Conservation (phyloP, 2,329 filamentous ascomycete genomes). For the Exophiala lecanii-corni region DNA sequence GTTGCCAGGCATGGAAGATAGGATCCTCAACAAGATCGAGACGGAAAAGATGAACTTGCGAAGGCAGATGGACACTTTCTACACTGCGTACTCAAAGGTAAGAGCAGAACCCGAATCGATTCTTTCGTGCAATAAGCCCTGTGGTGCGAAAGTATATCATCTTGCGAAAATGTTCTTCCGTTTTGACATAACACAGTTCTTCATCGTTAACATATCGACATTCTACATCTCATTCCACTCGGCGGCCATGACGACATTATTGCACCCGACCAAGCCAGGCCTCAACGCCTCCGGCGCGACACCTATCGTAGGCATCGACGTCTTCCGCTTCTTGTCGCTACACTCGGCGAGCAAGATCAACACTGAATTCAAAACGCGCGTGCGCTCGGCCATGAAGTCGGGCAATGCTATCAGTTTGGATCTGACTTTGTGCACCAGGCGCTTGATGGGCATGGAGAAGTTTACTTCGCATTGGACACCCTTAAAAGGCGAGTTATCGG, state of each 20-base stretch:
- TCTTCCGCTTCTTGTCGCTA: slow-evolving; percentile 53
- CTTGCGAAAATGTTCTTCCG: too few relatives aligned
- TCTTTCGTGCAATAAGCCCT: too few relatives aligned
- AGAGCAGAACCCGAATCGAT: neutral
- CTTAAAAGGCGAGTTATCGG: slow-evolving; percentile 37
- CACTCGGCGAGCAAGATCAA: slow-evolving; percentile 40
- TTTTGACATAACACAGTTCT: too few relatives aligned
- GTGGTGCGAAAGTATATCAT: too few relatives aligned
- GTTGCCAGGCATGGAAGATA: slow-evolving; percentile 40
- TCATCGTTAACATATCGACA: slow-evolving; percentile 35
- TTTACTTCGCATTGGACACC: slow-evolving; percentile 43
- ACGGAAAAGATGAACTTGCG: slow-evolving; percentile 31
- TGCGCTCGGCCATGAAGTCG: slow-evolving; percentile 36
- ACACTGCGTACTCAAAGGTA: slow-evolving; percentile 44
- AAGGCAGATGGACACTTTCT: slow-evolving; percentile 39
- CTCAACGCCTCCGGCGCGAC: slow-evolving; percentile 29
- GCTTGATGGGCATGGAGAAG: slow-evolving; percentile 30
- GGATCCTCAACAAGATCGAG: slow-evolving; percentile 35
- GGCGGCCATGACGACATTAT: slow-evolving; percentile 43
- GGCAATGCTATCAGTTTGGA: slow-evolving; percentile 31
- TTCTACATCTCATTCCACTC: slow-evolving; percentile 48
- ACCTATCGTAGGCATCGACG: slow-evolving; percentile 40
- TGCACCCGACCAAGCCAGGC: slow-evolving; percentile 29
- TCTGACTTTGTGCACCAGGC: slow-evolving; percentile 28
- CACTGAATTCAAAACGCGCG: slow-evolving; percentile 42